These are phyloP conservation scores for Vigna radiata DNA, from an alignment of 306 rosid species.

Conservation along the genomic window DNA sequence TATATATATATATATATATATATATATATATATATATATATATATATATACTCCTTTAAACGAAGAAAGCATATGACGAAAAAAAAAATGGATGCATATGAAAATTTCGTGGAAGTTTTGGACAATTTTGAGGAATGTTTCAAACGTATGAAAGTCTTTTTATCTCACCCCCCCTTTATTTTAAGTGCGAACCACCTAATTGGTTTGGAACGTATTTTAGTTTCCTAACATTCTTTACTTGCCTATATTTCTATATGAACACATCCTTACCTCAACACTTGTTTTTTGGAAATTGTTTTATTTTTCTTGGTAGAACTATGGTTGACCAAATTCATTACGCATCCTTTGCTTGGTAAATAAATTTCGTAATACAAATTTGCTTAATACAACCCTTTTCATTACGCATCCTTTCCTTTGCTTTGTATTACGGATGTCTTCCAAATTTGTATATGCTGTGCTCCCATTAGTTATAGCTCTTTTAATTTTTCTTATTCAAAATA, in stretches of 20 bases:
- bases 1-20: no score
- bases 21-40: no score
- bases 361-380: background rate
- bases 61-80: background rate
- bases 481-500: background rate
- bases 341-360: background rate
- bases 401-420: background rate
- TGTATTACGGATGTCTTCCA: background rate
- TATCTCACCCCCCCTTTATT: no score
- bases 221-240: background rate
- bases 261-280: no score
- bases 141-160: background rate
- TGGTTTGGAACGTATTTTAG: background rate
- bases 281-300: no score
- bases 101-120: background rate
- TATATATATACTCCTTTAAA: background rate
- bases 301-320: no score
- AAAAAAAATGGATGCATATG: constrained; percentile 18
- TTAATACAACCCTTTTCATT: background rate
- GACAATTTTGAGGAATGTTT: background rate
- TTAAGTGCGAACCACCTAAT: background rate
- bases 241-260: no score
- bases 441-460: background rate
- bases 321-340: background rate
- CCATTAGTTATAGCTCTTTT: background rate